phyloP scores from a whole-genome alignment of 2,329 filamentous ascomycete genomes.

The Phialophora tarda region DNA sequence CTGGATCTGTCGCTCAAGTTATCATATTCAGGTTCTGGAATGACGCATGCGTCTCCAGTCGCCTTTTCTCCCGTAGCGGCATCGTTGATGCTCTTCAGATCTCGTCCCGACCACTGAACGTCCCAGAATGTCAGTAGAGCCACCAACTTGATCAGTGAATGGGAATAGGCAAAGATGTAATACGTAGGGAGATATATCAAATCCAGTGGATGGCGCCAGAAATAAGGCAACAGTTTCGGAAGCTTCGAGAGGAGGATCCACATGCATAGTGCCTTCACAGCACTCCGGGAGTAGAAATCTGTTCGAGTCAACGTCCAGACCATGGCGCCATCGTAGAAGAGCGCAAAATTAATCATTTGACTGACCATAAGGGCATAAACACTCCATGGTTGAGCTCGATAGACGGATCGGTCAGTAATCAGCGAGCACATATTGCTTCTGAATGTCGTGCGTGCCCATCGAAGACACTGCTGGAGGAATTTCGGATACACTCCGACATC shows the following conservation, averaged over 20 bases:
- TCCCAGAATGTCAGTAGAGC: slow-evolving; percentile 61
- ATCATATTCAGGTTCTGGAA: not conserved
- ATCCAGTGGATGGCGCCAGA: slow-evolving; percentile 59
- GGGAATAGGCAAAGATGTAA: slow-evolving; percentile 62
- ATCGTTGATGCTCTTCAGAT: slow-evolving; percentile 40
- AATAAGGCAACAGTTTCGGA: slow-evolving; percentile 62
- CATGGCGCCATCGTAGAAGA: slow-evolving; percentile 58
- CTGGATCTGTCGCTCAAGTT: not conserved
- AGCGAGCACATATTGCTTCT: slow-evolving; percentile 61
- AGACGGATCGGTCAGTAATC: slow-evolving; percentile 48
- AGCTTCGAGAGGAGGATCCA: slow-evolving; percentile 64
- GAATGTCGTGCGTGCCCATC: slow-evolving; percentile 66
- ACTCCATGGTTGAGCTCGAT: slow-evolving; percentile 57
- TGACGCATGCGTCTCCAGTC: not conserved
- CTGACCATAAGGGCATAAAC: slow-evolving; percentile 63
- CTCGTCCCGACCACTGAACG: slow-evolving; percentile 51
- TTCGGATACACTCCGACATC: slow-evolving; percentile 56
- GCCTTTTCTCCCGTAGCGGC: not conserved
- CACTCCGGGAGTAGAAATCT: slow-evolving; percentile 31
- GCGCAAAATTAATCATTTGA: slow-evolving; percentile 61
- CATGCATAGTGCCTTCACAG: slow-evolving; percentile 38
- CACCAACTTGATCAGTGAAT: slow-evolving; percentile 64
- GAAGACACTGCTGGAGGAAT: slow-evolving; percentile 59
- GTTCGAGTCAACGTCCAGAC: slow-evolving; percentile 44
- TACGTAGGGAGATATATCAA: slow-evolving; percentile 57